A percentile compares a stretch with the other conserved stretches of the same genome.
phyloP scores from a whole-genome alignment of 1,284 basidiomycete genomes.

The Trichosporon asahii region DNA sequence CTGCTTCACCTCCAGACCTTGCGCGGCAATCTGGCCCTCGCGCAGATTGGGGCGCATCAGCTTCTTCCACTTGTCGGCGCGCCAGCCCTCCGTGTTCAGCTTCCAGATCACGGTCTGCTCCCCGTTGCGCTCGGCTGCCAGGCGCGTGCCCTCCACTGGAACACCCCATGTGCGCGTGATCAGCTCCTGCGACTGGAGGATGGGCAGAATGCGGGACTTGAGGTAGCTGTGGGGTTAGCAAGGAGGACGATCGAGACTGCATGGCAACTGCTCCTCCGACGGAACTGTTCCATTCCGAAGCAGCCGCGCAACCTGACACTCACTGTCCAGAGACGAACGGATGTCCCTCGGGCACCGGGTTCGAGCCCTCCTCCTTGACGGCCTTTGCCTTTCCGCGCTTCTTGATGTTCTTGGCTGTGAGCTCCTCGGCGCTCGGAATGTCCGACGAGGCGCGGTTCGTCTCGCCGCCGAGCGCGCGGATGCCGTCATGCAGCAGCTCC shows the following conservation, averaged over 20 bases:
- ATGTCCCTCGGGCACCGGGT: conserved; percentile 36
- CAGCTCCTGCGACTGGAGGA: conserved; percentile 38
- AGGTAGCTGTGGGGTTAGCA: conserved; percentile 35
- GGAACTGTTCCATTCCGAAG: too few species aligned
- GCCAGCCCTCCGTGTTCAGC: background rate
- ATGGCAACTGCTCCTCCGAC: too few species aligned
- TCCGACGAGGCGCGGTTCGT: background rate
- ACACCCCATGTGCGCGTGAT: conserved; percentile 28
- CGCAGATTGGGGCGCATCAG: background rate
- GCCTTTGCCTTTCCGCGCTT: conserved; percentile 14
- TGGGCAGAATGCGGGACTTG: conserved; percentile 42
- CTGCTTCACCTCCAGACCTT: background rate
- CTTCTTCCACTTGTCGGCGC: conserved; percentile 5
- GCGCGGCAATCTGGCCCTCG: conserved; percentile 13
- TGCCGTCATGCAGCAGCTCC: conserved; percentile 36
- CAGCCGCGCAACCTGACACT: conserved; percentile 24
- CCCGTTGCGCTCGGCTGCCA: conserved; percentile 1
- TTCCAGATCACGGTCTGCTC: conserved; percentile 17
- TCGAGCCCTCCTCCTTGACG: background rate
- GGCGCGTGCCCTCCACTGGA: conserved; percentile 4
- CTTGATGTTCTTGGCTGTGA: background rate
- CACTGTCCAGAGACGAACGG: conserved; percentile 43
- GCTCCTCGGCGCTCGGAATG: background rate
- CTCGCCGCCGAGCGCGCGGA: conserved; percentile 10
- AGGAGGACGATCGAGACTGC: too few species aligned